Evolutionary conservation across 148 eudicot genomes (phyloP).

Genomic region (Bassia scoparia): DNA sequence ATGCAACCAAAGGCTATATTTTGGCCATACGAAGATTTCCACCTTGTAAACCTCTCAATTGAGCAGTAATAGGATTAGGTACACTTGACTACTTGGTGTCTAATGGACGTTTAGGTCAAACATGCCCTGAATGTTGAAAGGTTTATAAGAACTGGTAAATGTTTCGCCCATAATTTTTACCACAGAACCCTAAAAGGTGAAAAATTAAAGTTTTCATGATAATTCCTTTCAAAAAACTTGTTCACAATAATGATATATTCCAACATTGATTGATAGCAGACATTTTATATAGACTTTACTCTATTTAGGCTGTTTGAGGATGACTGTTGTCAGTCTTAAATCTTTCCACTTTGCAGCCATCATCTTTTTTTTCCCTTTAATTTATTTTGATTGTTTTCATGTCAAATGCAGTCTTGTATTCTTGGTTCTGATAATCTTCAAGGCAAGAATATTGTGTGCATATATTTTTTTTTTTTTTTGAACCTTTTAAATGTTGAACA

Average conservation of each 20-base stretch:
- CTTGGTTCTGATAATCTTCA: not conserved
- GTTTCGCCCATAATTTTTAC: not conserved
- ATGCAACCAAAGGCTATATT: not conserved
- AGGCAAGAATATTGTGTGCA: slow-evolving; percentile 2
- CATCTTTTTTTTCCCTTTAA: not conserved
- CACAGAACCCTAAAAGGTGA: not conserved
- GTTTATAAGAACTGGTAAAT: not conserved
- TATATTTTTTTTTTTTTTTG: not conserved
- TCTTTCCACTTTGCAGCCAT: slow-evolving; percentile 24
- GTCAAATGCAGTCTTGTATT: slow-evolving; percentile 19
- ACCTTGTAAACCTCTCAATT: not conserved
- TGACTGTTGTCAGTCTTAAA: slow-evolving; percentile 25
- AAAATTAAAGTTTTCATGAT: not conserved
- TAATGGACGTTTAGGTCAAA: not conserved
- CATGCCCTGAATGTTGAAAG: not conserved
- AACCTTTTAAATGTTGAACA: not conserved
- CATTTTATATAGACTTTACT: slow-evolving; percentile 7
- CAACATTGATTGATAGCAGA: slow-evolving; percentile 18
- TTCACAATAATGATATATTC: slow-evolving; percentile 23
- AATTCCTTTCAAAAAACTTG: not conserved
- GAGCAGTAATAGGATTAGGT: not conserved
- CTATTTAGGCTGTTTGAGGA: not conserved
- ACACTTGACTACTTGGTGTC: not conserved
- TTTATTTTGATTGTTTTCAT: slow-evolving; percentile 7
- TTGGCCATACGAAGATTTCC: not conserved